Base-by-base conservation (phyloP, 2,329 filamentous ascomycete genomes). In the Penicillium sp. region DNA sequence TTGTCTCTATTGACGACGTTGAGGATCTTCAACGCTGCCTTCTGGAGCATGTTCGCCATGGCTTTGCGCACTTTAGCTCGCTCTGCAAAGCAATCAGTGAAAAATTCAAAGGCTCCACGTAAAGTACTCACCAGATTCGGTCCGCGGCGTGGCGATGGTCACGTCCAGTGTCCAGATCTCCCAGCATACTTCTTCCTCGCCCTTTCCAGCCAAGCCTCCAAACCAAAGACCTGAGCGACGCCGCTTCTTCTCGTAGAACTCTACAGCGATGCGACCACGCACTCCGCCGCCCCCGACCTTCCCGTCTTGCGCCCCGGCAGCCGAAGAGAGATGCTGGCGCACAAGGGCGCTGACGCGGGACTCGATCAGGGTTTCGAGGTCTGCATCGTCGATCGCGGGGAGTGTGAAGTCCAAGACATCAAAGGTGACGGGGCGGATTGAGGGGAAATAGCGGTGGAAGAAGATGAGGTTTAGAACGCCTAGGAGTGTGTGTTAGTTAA, bases 381-480 rank as follows among this genome's bases (percentile, higher is more conserved):
- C 89, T 55, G 86, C 85, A 65, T 96, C 89, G 66, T 89, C 83
- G 63, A 97, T 86, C 62, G 87, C 87, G 42, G 93, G 90, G 23
- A 97, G 81, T 27, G 89, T 90, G 51, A 95, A 79, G 70, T 95
- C 90, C 56, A 96, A 84, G 54, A 96, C 83, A 65, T 96, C 90
- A 72, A 89, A 85, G 54, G 88, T 89, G 54, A 82, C 80, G 5
- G 93, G 91, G 34, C 81, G 76, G 59, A 96, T 80, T 48, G 88
- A 84, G 47, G 89, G 89, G 76, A 97, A 96, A 80, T 91, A 95
- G 64, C 93, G 86, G 74, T 96, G 90, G 79, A 97, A 97, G 81
- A 97, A 98, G 69, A 97, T 96, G 41, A 90, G 94, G 69, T 96
- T 90, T 40, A 97, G 80, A 67, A 96, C 87, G 54, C 87, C 91